Base-by-base conservation (phyloP, 176 grass and related monocot genomes). In the Musa itinerans region DNA sequence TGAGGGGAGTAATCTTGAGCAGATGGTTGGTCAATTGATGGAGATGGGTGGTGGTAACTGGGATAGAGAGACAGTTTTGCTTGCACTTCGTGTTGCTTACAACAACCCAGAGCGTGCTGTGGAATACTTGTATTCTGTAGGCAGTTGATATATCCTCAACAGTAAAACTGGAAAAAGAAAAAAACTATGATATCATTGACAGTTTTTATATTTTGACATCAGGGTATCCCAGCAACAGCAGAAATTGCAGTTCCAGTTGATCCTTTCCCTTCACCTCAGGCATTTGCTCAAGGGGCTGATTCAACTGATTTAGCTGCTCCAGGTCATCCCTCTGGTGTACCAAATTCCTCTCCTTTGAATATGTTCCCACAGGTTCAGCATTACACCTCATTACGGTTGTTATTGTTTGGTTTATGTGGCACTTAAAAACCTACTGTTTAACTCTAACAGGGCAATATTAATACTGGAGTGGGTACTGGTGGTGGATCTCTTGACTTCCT, bases 21-120 rank as follows among this genome's bases (percentile, higher is more conserved):
- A 81, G 67, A 75, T 81, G 66, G 79, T 94, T 85, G 85, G 75
- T 74, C 95, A 89, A 78, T 79, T 99, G 80, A 94, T 94, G 86
- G 95, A 99, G 70, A 94, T 99, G 95, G 95, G 95, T 63, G 90
- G 88, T 76, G 95, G 95, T 54, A 94, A 83, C 71, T 99, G 95
- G 95, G 95, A 99, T 63, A 91, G 71, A 86, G 86, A 93, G 73
- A 86, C 80, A 71, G 83, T 99, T 70, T 68, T 87, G 67, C 85
- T 73, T 20, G 95, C 95, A 68, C 91, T 99, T 63, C 86, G 83
- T 67, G 91, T 91, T 1, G 91, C 95, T 64, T 99, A 99, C 80
- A 99, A 99, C 82, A 94, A 99, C 56, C 95, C 95, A 21, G 95
- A 99, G 63, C 91, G 95, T 64, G 95, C 95, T 58, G 89, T 99